A percentile compares a stretch with the other conserved stretches of the same genome.
These are phyloP conservation scores for Ceratocystis smalleyi DNA, from an alignment of 2,329 filamentous ascomycete species.

Conservation along the genomic window DNA sequence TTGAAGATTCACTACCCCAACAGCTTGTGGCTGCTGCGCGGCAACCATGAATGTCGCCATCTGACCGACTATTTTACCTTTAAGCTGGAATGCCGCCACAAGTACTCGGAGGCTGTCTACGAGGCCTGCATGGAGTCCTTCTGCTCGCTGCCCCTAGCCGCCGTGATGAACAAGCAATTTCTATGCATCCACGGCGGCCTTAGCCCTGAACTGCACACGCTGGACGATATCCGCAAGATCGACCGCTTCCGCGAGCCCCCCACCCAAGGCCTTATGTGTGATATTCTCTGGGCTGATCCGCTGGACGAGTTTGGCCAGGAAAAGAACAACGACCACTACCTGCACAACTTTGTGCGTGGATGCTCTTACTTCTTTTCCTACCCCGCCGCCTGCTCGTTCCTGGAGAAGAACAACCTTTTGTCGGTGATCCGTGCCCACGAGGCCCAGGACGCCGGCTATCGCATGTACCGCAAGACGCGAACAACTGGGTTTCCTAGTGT, in stretches of 20 bases:
- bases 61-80: slow-evolving; percentile 99
- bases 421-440: slow-evolving; percentile 97
- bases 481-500: slow-evolving; percentile 97
- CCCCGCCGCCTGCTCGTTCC: slow-evolving; percentile 85
- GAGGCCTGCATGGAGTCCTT: slow-evolving; percentile 98
- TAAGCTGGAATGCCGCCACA: slow-evolving; percentile 99
- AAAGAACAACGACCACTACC: slow-evolving; percentile 92
- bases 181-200: slow-evolving; percentile 94
- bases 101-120: slow-evolving; percentile 91
- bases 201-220: slow-evolving; percentile 86
- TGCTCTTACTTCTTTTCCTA: slow-evolving; percentile 99
- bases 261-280: slow-evolving; percentile 96
- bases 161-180: slow-evolving; percentile 99
- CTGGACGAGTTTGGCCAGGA: slow-evolving; percentile 97
- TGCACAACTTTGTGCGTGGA: slow-evolving; percentile 95
- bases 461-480: slow-evolving; percentile 97
- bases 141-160: slow-evolving; percentile 80
- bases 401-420: slow-evolving; percentile 96
- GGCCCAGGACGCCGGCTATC: slow-evolving; percentile 93
- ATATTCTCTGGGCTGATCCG: slow-evolving; percentile 96
- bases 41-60: slow-evolving; percentile 97
- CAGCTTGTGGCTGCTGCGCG: slow-evolving; percentile 87
- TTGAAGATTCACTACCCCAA: slow-evolving; percentile 99
- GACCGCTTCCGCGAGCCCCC: slow-evolving; percentile 96
- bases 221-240: slow-evolving; percentile 78